Base-by-base conservation (phyloP, 2,329 filamentous ascomycete species). In the Paecilomyces sp. region DNA sequence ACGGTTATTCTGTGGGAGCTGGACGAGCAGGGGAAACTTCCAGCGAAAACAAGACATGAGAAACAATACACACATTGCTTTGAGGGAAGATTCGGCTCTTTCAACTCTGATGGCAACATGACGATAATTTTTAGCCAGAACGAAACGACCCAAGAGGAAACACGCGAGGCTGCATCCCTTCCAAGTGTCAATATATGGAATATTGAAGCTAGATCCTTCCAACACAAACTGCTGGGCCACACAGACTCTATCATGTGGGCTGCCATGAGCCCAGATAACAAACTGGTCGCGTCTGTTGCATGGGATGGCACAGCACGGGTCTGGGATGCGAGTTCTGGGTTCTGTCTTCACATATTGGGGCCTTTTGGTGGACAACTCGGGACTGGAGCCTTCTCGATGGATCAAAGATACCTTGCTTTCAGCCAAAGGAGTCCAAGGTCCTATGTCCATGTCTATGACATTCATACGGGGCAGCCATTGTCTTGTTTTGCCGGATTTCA, bases 341-440 rank as follows among this genome's bases (percentile, higher is more conserved):
- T 1, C 51, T 58, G 60, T 30, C 52, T 62, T 3, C 61, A 62
- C 28, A 24, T 60, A 41, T 47, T 61, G 33, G 54, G 52, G 4
- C 47, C 56, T 11, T 34, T 56, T 25, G 57, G 36, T 6, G 60
- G 57, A 33, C 56, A 59, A 25, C 54, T 60, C 47, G 57, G 53
- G 52, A 18, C 33, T 25, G 59, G 58, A 9, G 58, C 53, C 57
- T 63, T 63, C 51, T 61, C 62, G 24, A 60, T 57, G n/a, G 54
- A 59, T 50, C 11, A 36, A 18, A 62, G 55, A 15, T 57, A 58
- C 51, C 58, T 58, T 28, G 61, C 57, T 9, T 3, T 62, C 18
- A 58, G 56, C 33, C 58, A 62, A 51, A 58, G 54, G 11, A 55
- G 41, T 28, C 61, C 58, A n/a, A 55, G 31, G 31, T n/a, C 47